Conservation (phyloP, 768 basidiomycete genomes). For the Boletus rubroflammeus region DNA sequence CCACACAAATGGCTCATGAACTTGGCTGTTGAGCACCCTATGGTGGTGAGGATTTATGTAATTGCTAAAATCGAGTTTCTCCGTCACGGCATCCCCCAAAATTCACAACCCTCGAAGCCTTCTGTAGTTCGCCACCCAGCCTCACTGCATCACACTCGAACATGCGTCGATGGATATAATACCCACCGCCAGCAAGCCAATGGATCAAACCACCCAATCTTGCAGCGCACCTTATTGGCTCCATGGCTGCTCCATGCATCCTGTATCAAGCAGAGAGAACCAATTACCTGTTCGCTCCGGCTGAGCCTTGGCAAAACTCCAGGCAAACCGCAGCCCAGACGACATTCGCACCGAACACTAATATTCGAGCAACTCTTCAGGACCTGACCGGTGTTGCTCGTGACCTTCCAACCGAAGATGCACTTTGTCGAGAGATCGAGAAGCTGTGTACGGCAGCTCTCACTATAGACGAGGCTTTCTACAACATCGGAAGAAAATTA, state of each 20-base stretch:
- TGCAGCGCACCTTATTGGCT: background rate
- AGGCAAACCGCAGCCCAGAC: background rate
- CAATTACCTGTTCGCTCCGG: background rate
- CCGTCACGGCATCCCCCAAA: background rate
- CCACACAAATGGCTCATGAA: background rate
- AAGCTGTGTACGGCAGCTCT: conserved; percentile 13
- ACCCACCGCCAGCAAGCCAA: background rate
- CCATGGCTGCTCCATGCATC: conserved; percentile 9
- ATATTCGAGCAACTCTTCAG: background rate
- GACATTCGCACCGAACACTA: background rate
- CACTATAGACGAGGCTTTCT: conserved; percentile 16
- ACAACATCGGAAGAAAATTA: conserved; percentile 9
- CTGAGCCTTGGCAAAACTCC: background rate
- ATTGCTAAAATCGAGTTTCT: background rate
- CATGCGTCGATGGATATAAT: conserved; percentile 9
- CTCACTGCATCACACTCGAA: background rate
- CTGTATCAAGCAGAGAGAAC: background rate
- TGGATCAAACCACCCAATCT: background rate
- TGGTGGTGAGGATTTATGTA: background rate
- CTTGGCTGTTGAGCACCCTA: background rate
- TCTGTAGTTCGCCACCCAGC: background rate
- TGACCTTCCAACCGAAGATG: conserved; percentile 11
- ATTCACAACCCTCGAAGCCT: conserved; percentile 9
- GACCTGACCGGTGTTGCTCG: background rate
- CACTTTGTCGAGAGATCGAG: conserved; percentile 16